A percentile compares a stretch with the other conserved stretches of the same genome.
Evolutionary conservation across 306 rosid genomes (phyloP).

Genomic region (Psophocarpus tetragonolobus): DNA sequence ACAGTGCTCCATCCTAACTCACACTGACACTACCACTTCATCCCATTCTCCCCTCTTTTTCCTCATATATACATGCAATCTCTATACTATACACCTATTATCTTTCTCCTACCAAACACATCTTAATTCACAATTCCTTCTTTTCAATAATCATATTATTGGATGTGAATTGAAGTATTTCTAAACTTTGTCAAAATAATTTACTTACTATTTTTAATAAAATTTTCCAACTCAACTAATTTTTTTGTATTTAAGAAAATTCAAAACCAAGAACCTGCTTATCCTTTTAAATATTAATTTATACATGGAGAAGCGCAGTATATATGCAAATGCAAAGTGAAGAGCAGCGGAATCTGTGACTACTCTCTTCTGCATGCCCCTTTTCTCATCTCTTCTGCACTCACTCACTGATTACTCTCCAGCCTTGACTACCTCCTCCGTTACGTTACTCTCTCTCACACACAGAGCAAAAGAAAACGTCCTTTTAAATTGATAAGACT

Average conservation of each 20-base stretch:
- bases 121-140: no score
- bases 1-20: conserved; percentile 50
- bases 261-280: no score
- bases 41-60: neutral
- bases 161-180: no score
- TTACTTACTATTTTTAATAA: no score
- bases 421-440: neutral
- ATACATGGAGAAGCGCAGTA: neutral
- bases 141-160: no score
- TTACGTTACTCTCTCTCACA: neutral
- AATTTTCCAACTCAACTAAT: no score
- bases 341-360: conserved; percentile 1
- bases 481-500: conserved; percentile 18
- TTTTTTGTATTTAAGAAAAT: no score
- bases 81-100: no score
- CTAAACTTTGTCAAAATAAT: no score
- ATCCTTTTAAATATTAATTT: no score
- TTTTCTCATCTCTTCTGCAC: neutral
- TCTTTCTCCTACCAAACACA: no score
- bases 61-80: no score
- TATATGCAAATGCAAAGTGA: neutral
- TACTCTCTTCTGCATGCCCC: neutral
- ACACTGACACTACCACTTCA: conserved; percentile 41
- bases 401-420: neutral
- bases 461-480: conserved; percentile 14